Conservation (phyloP, 768 basidiomycete genomes). For the Mycena kentingensis region DNA sequence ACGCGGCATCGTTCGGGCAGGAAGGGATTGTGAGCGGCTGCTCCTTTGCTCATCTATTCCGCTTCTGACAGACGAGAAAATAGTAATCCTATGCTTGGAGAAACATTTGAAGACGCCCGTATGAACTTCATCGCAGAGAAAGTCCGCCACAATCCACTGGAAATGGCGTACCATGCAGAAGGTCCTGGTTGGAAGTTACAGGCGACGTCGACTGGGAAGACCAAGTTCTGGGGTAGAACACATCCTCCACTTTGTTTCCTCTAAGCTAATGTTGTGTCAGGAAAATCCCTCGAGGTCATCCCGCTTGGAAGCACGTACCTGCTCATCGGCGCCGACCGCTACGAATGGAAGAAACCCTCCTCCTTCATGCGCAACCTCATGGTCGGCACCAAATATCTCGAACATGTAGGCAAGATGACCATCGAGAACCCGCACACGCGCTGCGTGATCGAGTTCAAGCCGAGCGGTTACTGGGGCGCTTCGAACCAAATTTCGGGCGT, state of each 20-base stretch:
- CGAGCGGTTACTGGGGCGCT: constrained; percentile 81
- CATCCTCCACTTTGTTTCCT: constrained; percentile 11
- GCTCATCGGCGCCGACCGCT: constrained; percentile 66
- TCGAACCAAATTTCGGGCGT: constrained; percentile 70
- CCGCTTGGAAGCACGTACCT: constrained; percentile 74
- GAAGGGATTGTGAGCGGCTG: constrained; percentile 90
- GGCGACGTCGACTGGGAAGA: constrained; percentile 79
- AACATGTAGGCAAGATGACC: constrained; percentile 79
- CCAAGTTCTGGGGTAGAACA: constrained; percentile 85
- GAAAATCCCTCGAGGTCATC: constrained; percentile 88
- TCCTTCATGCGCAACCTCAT: constrained; percentile 88
- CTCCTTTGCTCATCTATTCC: background rate
- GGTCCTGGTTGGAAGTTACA: constrained; percentile 75
- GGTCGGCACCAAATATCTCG: constrained; percentile 89
- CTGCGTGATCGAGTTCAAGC: constrained; percentile 84
- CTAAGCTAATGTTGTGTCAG: constrained; percentile 39
- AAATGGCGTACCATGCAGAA: constrained; percentile 85
- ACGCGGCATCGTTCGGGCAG: constrained; percentile 78
- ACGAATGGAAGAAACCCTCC: constrained; percentile 82
- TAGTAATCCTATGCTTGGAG: constrained; percentile 86
- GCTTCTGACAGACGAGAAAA: constrained; percentile 15
- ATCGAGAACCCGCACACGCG: constrained; percentile 63
- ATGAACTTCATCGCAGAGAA: constrained; percentile 88
- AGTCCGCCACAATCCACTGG: constrained; percentile 80
- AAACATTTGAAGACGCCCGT: constrained; percentile 83